Evolutionary conservation across 2,329 filamentous ascomycete species (phyloP).

Genomic region (Cladorrhinum sp.): DNA sequence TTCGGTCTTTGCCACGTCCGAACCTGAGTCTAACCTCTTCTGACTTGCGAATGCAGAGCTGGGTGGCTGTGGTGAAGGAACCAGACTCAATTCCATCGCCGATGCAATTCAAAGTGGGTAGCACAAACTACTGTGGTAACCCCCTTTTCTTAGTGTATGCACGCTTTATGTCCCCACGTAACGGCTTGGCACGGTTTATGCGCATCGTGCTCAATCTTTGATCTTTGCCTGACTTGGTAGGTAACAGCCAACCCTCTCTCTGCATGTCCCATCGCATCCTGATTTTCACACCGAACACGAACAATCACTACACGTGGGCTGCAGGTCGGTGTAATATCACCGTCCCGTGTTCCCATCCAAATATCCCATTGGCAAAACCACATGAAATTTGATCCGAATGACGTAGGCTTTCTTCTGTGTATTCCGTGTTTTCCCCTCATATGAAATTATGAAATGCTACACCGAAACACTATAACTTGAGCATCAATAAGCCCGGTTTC

Average conservation of each 20-base stretch:
- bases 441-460: not conserved
- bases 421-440: not conserved
- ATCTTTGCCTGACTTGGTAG: not conserved
- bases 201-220: not conserved
- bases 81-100: no score
- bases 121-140: no score
- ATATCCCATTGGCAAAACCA: not conserved
- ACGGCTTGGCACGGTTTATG: not conserved
- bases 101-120: no score
- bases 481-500: not conserved
- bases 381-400: not conserved
- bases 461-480: not conserved
- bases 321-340: not conserved
- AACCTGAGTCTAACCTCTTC: no score
- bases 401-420: not conserved
- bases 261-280: not conserved
- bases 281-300: not conserved
- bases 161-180: no score
- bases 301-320: not conserved
- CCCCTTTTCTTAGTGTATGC: no score
- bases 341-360: not conserved
- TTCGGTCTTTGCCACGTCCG: no score
- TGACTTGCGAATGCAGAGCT: no score
- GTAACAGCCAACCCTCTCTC: no score
- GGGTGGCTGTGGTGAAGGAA: no score